Evolutionary conservation across 208 protist genomes (phyloP).

Genomic region (Leishmania mexicana): DNA sequence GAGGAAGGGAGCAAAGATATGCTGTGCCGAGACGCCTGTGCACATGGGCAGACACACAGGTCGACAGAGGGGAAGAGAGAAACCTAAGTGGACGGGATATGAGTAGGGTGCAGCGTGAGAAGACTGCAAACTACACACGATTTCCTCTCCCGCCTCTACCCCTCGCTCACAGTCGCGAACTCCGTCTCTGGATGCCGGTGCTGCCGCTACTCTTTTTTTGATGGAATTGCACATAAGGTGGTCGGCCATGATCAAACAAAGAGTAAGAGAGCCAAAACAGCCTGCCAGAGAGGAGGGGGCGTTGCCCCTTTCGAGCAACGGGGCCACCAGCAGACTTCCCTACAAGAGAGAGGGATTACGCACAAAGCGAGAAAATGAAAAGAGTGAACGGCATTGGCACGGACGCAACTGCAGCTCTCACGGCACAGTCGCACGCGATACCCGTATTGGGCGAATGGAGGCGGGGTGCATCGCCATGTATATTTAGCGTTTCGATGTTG

Average conservation of each 20-base stretch:
- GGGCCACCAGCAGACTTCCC: background rate
- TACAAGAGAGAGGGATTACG: background rate
- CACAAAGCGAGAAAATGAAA: background rate
- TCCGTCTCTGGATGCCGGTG: background rate
- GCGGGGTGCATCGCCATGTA: background rate
- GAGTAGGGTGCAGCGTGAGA: background rate
- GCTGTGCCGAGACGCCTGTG: background rate
- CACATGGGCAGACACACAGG: background rate
- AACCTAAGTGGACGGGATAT: too few species aligned
- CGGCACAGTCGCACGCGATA: background rate
- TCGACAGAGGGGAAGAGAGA: background rate
- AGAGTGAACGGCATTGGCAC: background rate
- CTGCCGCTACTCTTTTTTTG: background rate
- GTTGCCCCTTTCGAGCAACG: background rate
- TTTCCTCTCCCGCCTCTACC: background rate
- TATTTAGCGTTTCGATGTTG: background rate
- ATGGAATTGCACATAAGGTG: too few species aligned
- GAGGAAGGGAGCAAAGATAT: too few species aligned
- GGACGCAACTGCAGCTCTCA: background rate
- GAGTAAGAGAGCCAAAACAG: background rate
- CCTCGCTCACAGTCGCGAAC: background rate
- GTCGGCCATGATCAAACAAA: background rate
- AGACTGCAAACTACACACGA: background rate
- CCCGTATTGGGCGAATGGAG: background rate
- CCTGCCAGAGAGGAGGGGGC: background rate